Base-by-base conservation (phyloP, 495 filamentous ascomycete species). In the Penicillium angulare region DNA sequence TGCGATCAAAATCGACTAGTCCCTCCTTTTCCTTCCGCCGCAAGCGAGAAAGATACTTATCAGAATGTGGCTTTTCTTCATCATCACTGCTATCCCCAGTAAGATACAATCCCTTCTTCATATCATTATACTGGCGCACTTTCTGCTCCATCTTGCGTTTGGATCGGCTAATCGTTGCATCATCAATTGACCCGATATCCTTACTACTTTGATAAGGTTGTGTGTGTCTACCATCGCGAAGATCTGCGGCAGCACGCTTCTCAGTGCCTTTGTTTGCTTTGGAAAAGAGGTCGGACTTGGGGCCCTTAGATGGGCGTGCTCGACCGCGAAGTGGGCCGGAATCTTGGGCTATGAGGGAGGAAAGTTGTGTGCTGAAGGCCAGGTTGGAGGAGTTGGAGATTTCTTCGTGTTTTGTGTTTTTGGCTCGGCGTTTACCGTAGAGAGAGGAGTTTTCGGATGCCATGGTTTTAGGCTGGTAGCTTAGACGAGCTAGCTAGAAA, bases 1-100 rank as follows among this genome's bases (percentile, higher is more conserved):
- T 98, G 35, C 83, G 75, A 68, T 97, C 92, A 62, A 97, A 98
- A 72, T 98, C 93, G 0, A 98, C 85, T 17, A 92, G 70, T 7
- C 68, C 80, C 59, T 79, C 80, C 43, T 69, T 67, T 46, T 76
- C 73, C 49, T 64, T 69, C 45, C 72, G 59, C 7, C 72, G 54
- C 17, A 76, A 39, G 16, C 69, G 53, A 2, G 59, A 43, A 3
- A 71, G 26, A 47, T 73, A 69, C 32, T 56, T 53, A 7, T 71
- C 68, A 21, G 24, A 21, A 7, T 8, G 20, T 20, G 10, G 16
- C 0, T 1, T 21, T 7, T 73, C 72, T 35, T 82, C 83, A 12
- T 79, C 76, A 8, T 76, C 73, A 33, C 64, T 61, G 41, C 62
- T 64, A 7, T 57, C 59, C 0, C 33, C 67, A 0, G 66, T 61